Evolutionary conservation across 1,284 basidiomycete species (phyloP), one percentile per base, ranked within the genome.

Genomic region (Ceratobasidium sp.): DNA sequence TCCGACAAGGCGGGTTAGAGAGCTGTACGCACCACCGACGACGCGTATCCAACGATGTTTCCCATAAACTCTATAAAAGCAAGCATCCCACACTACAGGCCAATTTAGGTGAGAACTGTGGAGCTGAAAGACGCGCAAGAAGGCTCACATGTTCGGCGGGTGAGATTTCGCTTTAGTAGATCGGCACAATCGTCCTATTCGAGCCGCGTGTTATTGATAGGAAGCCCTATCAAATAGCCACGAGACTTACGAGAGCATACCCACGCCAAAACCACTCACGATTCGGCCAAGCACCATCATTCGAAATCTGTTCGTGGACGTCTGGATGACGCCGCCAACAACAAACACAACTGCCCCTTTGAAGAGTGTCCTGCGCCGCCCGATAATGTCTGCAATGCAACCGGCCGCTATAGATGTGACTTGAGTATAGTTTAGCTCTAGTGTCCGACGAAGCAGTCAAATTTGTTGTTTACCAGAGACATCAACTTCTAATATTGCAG

Each of bases 51-150:
- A 78, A 96, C 88, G 81, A 99, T 94, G 83, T 96, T 96, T 76
- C 92, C 93, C 0, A 97, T 98, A 84, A 99, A 99, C 83, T 99
- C 97, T 89, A 99, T 96, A 82, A 96, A 98, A 3, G 96, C 97
- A 67, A 98, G 87, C 69, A 94, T 92, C 71, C 96, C 96, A 82
- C 96, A 90, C 92, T 96, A 23, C 79, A 80, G 56, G 65, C 80
- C 65, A 20, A 82, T 70, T 50, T 33, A 77, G 57, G 20, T 44
- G 26, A 67, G 23, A 23, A 77, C 26, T 67, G 70, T 78, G 44
- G 23, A 77, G 48, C 42, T 52, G 69, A 46, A 54, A 56, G 23
- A 78, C 62, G 64, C 57, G 64, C 65, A n/a, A 71, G n/a, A 73
- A 33, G 12, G 86, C 93, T 75, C 83, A 94, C 95, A 86, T 98